Base-by-base conservation (phyloP, 768 basidiomycete genomes). In the Tubosaeta brunneosetosa region DNA sequence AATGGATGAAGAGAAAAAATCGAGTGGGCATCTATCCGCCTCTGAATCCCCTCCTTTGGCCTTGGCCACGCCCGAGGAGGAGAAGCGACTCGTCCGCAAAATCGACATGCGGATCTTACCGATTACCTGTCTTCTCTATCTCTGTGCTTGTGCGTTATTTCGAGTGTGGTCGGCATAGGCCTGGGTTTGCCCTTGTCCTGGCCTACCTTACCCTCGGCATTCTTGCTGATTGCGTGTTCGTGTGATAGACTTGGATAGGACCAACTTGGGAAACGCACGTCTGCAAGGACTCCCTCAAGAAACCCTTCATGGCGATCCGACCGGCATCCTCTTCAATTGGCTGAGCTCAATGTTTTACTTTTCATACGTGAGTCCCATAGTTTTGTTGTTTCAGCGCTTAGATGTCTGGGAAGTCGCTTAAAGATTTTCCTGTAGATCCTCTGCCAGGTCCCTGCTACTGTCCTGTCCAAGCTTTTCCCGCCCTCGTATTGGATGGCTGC, bases 211-310 rank as follows among this genome's bases (percentile, higher is more conserved):
- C 17, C 13, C 41, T 22, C 5, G 11, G 3, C 29, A 33, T 19
- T 17, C 43, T 59, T 45, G n/a, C 51, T 47, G 32, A 58, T 42
- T 31, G n/a, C 12, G 6, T 26, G 13, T 45, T 44, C 25, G 47
- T 33, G 12, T 13, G 17, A 25, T 27, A 71, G 68, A 81, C 63
- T 70, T 92, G 53, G 89, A 91, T 61, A 79, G 90, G 54, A 82
- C 82, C 6, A 90, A 91, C 59, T 65, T 90, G 36, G 88, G 88
- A 10, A 91, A 91, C 64, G 89, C 89, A 25, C 78, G 88, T 52
- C 71, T 90, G 17, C 86, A 86, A 70, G 83, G 85, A n/a, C 73
- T 91, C 3, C 77, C 83, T 6, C 67, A 82, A 32, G 85, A 90
- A 58, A 70, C 73, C 10, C 79, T 91, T 9, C 73, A 75, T 8